phyloP scores from a whole-genome alignment of 106 monocot species.

The Allium fistulosum region DNA sequence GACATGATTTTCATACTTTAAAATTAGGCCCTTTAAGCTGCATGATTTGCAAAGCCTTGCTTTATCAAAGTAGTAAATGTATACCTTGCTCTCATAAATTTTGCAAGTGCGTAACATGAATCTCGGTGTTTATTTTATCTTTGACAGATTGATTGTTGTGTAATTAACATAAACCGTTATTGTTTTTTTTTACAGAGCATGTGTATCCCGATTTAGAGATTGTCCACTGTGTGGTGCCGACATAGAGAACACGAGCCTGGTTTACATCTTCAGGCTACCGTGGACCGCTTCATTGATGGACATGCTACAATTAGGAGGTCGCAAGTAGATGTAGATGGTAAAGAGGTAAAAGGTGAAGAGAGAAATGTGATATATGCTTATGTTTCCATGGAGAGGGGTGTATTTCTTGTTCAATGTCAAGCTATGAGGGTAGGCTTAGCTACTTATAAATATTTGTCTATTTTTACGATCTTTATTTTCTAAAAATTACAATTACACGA shows the following conservation, averaged over 20 bases:
- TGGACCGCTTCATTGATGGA: slow-evolving; percentile 91
- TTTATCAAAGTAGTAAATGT: slow-evolving; percentile 84
- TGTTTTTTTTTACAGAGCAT: slow-evolving; percentile 34
- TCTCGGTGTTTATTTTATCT: background rate
- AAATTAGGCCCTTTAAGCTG: slow-evolving; percentile 94
- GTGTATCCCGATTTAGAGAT: slow-evolving; percentile 84
- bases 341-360: slow-evolving; percentile 28
- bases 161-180: no score
- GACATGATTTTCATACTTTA: slow-evolving; percentile 87
- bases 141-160: background rate
- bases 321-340: slow-evolving; percentile 32
- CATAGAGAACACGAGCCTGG: slow-evolving; percentile 79
- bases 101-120: slow-evolving; percentile 73
- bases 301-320: slow-evolving; percentile 85
- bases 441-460: background rate
- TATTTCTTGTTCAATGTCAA: slow-evolving; percentile 95
- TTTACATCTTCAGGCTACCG: slow-evolving; percentile 64
- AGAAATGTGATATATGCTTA: slow-evolving; percentile 86
- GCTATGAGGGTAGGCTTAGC: slow-evolving; percentile 81
- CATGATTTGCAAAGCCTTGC: slow-evolving; percentile 78
- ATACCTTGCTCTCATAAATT: slow-evolving; percentile 87
- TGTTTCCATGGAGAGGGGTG: slow-evolving; percentile 90
- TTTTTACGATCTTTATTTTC: background rate
- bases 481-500: background rate
- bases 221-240: slow-evolving; percentile 98